A percentile compares a stretch with the other conserved stretches of the same genome.
These are phyloP conservation scores for Fragaria vesca DNA, from an alignment of 306 rosid genomes.

Conservation along the genomic window DNA sequence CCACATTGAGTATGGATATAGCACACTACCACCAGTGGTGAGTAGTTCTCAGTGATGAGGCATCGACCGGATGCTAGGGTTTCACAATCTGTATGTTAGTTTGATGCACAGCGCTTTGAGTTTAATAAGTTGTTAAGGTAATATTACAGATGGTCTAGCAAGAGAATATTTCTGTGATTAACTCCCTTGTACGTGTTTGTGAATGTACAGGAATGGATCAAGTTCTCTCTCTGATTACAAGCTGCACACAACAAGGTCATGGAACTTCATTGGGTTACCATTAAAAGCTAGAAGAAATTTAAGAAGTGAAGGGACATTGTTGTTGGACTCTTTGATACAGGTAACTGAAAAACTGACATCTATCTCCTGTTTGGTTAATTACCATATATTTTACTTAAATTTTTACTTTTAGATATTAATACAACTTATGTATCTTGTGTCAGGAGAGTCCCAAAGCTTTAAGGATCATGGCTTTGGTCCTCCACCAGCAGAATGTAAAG, in stretches of 20 bases:
- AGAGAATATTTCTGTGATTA: neutral
- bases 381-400: neutral
- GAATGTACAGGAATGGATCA: slow-evolving; percentile 48
- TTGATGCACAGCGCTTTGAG: neutral
- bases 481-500: slow-evolving; percentile 86
- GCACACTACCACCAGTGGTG: no score
- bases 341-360: slow-evolving; percentile 23
- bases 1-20: no score
- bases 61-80: no score
- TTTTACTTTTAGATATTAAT: neutral
- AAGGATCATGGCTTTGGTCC: slow-evolving; percentile 69
- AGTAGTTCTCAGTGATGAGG: no score
- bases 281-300: slow-evolving; percentile 54
- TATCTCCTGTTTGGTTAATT: neutral
- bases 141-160: neutral
- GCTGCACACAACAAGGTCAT: slow-evolving; percentile 86
- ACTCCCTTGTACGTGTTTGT: neutral
- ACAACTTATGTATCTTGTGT: neutral
- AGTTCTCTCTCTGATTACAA: slow-evolving; percentile 56
- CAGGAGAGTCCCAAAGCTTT: slow-evolving; percentile 81
- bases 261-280: slow-evolving; percentile 82
- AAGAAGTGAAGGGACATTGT: slow-evolving; percentile 48
- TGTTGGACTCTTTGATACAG: slow-evolving; percentile 81
- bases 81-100: neutral
- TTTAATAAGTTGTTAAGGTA: neutral